Base-by-base conservation (phyloP, 495 filamentous ascomycete genomes). In the Hyaloscypha variabilis region DNA sequence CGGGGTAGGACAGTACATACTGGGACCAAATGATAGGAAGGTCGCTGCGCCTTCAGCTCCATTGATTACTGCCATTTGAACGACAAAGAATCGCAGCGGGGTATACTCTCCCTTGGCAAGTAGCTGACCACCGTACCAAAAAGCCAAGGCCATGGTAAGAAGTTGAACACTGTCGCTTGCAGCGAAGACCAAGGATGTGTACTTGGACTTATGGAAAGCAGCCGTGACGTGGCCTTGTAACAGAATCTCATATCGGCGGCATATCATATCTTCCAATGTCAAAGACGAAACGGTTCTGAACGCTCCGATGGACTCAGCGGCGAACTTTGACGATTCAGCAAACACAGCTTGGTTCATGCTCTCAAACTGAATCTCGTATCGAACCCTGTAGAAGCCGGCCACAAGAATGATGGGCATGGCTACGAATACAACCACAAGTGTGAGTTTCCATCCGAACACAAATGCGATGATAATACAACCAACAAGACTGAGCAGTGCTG, bases 381-480 rank as follows among this genome's bases (percentile, higher is more conserved):
- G 73, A 17, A 87, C 74, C 10, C 81, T 77, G 63, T 82, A 77
- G 67, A 82, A 86, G 14, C 81, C 82, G 2, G 80, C 81, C 2
- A 71, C 68, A 8, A 87, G 60, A 31, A 82, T 80, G 11, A 85
- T 63, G 1, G 84, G 85, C 70, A 84, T 79, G 0, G 79, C 77
- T 0, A 79, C 81, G 54, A 77, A 77, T 23, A 85, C 72, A 0
- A 77, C 76, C 3, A 85, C 77, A 4, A 71, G n/a, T 0, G 69
- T 81, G 21, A 88, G 76, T 62, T 86, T 85, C 83, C 84, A 87
- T 25, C 83, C 84, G 58, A 86, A 81, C 65, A 77, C 77, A 63
- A 87, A 81, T 6, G 82, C 80, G 50, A 88, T 76, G 23, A 77
- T 71, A 23, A 81, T 62, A 52, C 80, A 83, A 39, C 79, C 80